Percentiles rank a stretch among this genome's conserved stretches.
phyloP scores from a whole-genome alignment of 192 early-diverging fungal species.

The Pilaira anomala region DNA sequence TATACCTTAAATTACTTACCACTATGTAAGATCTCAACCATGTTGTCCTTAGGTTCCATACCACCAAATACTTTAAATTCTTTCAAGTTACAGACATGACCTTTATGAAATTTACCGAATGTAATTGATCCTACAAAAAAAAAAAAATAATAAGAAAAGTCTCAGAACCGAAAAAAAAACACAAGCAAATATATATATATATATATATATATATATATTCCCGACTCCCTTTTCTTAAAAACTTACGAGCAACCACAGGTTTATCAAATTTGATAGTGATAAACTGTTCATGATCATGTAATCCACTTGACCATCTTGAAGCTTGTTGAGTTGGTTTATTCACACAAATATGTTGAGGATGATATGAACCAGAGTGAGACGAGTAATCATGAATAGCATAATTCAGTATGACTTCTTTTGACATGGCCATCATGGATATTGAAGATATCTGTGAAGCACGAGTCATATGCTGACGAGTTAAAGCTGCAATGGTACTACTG shows the following conservation, averaged over 20 bases:
- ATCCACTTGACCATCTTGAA: slow-evolving; percentile 85
- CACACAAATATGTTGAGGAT: slow-evolving; percentile 78
- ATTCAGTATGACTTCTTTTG: slow-evolving; percentile 11
- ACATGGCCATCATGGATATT: not conserved
- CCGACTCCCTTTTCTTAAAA: slow-evolving; percentile 16
- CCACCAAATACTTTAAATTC: slow-evolving; percentile 95
- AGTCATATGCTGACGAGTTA: slow-evolving; percentile 12
- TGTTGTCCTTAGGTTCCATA: slow-evolving; percentile 67
- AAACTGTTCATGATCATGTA: slow-evolving; percentile 87
- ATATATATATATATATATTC: too few species aligned
- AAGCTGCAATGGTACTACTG: not conserved
- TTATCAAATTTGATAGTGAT: slow-evolving; percentile 81
- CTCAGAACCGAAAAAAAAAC: slow-evolving; percentile 9
- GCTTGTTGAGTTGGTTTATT: slow-evolving; percentile 84
- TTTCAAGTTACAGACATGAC: slow-evolving; percentile 93
- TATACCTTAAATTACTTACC: slow-evolving; percentile 39
- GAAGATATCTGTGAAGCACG: not conserved
- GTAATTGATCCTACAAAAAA: slow-evolving; percentile 74
- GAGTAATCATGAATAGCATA: slow-evolving; percentile 74
- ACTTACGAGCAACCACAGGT: slow-evolving; percentile 77
- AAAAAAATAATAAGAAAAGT: not conserved
- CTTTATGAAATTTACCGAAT: slow-evolving; percentile 93
- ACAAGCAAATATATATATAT: too few species aligned
- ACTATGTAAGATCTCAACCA: slow-evolving; percentile 80
- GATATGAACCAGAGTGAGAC: slow-evolving; percentile 77